Percentiles rank a stretch among this genome's conserved stretches.
Evolutionary conservation across 257 asterid genomes (phyloP).

Genomic region (Penstemon newberryi): DNA sequence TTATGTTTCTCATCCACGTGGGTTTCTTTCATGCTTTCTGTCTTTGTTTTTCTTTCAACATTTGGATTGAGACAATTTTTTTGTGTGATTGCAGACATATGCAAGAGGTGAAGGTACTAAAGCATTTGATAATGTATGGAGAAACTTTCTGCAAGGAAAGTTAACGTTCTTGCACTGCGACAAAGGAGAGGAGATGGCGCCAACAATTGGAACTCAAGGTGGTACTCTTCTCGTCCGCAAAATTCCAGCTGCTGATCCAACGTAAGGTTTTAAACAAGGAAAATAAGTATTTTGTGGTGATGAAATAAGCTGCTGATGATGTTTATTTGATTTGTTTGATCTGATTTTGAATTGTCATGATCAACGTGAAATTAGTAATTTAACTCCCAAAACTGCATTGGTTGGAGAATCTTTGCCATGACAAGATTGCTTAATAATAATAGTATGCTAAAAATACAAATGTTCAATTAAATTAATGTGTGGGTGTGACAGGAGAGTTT

Average conservation of each 20-base stretch:
- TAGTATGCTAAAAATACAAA: too few species aligned
- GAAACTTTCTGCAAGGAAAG: conserved; percentile 60
- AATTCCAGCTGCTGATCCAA: conserved; percentile 61
- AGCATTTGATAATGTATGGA: conserved; percentile 51
- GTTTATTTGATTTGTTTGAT: not conserved
- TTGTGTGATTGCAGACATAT: conserved; percentile 49
- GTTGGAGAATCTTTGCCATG: not conserved
- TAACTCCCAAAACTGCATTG: not conserved
- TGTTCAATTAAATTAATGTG: not conserved
- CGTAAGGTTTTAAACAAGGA: conserved; percentile 41
- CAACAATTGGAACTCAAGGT: conserved; percentile 57
- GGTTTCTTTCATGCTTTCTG: too few species aligned
- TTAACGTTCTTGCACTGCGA: conserved; percentile 72
- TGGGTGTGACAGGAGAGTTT: conserved; percentile 51
- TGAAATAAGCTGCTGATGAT: not conserved
- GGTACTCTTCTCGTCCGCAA: conserved; percentile 91
- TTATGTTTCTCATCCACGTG: not conserved
- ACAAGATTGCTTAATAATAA: not conserved
- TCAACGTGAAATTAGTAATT: not conserved
- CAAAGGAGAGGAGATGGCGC: conserved; percentile 86
- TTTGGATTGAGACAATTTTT: conserved; percentile 1
- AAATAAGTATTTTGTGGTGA: not conserved
- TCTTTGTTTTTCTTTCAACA: not conserved
- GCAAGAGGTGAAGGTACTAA: conserved; percentile 45
- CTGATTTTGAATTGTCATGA: not conserved